phyloP scores from a whole-genome alignment of 108 stramenopile genomes.

The Fragilariopsis cylindrus region DNA sequence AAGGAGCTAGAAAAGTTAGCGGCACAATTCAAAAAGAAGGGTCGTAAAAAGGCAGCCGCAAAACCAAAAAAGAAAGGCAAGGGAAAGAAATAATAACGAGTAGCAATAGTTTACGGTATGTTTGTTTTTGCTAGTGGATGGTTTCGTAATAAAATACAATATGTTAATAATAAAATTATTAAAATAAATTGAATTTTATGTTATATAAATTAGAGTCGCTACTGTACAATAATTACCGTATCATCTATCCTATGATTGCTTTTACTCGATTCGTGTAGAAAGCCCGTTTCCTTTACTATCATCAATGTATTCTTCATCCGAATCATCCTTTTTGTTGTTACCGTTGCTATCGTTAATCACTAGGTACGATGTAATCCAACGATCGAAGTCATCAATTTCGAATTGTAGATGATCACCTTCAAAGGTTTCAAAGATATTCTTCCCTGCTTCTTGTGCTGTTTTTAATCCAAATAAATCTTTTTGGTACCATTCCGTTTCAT shows the following conservation, averaged over 20 bases:
- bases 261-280: not conserved
- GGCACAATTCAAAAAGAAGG: constrained; percentile 46
- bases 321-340: not conserved
- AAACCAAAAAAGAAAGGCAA: constrained; percentile 18
- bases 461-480: constrained; percentile 70
- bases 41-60: constrained; percentile 17
- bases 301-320: not conserved
- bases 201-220: too few relatives aligned
- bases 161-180: too few relatives aligned
- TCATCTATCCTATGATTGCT: not conserved
- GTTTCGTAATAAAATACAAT: too few relatives aligned
- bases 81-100: not conserved
- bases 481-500: constrained; percentile 68
- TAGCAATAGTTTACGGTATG: not conserved
- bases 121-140: not conserved
- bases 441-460: constrained; percentile 61
- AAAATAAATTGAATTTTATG: too few relatives aligned
- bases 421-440: constrained; percentile 57
- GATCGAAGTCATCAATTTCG: constrained; percentile 46
- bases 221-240: too few relatives aligned
- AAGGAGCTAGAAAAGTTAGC: constrained; percentile 40
- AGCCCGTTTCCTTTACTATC: not conserved
- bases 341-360: not conserved
- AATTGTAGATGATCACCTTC: constrained; percentile 75
- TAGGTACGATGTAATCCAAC: constrained; percentile 58